Conservation (phyloP, 306 rosid species). For the Malus domestica region ASM211411v1 NC_041799.1:706001-706500, state of each 20-base stretch:
- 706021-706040: constrained; percentile 46
- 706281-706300: background rate
- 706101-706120: constrained; percentile 87
- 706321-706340: background rate
- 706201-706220: constrained; percentile 5
- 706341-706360: no score
- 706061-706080: constrained; percentile 53
- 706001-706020: constrained; percentile 71
- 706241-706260: background rate
- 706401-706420: background rate
- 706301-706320: background rate
- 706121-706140: constrained; percentile 75
- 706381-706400: no score
- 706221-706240: background rate
- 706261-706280: background rate
- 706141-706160: constrained; percentile 68
- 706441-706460: background rate
- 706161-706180: constrained; percentile 71
- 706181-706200: constrained; percentile 49
- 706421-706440: background rate
- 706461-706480: background rate
- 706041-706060: constrained; percentile 71
- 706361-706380: no score
- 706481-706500: background rate
- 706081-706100: constrained; percentile 59